These are phyloP conservation scores for Pycnococcus provasolii DNA, from an alignment of 139 green algal genomes.

Conservation along the genomic window DNA sequence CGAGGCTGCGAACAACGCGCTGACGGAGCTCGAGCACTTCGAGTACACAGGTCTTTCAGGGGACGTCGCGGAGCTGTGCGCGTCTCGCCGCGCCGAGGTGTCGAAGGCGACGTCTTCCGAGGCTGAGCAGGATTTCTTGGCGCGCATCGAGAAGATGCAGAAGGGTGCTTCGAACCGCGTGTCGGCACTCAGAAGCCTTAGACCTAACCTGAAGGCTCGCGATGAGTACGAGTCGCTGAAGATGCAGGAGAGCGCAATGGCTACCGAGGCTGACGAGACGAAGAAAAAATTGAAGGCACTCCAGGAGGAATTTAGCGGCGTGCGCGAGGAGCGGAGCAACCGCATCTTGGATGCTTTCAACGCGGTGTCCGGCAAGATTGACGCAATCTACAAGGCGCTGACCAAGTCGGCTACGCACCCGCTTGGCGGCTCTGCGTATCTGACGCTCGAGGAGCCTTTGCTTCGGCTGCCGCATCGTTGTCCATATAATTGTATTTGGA, in stretches of 20 bases:
- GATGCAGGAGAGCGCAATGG: constrained; percentile 60
- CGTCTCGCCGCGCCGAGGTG: no score
- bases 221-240: constrained; percentile 83
- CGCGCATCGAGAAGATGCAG: no score
- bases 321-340: constrained; percentile 33
- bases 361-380: constrained; percentile 65
- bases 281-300: constrained; percentile 38
- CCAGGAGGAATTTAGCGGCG: constrained; percentile 51
- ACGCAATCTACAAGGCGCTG: constrained; percentile 87
- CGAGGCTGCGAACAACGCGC: constrained; percentile 6
- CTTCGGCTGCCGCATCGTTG: no score
- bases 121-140: no score
- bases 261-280: constrained; percentile 55
- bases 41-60: constrained; percentile 10
- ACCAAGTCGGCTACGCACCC: constrained; percentile 59
- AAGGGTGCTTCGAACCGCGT: no score
- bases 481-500: no score
- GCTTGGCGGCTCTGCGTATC: constrained; percentile 71
- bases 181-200: no score
- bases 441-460: constrained; percentile 66
- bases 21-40: constrained; percentile 6
- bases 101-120: no score
- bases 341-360: constrained; percentile 76
- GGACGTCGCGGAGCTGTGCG: no score
- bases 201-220: constrained; percentile 82